Percentiles rank a stretch among this genome's conserved stretches.
Conservation (phyloP, 148 eudicot species). For the Dysphania ambrosioides region DNA sequence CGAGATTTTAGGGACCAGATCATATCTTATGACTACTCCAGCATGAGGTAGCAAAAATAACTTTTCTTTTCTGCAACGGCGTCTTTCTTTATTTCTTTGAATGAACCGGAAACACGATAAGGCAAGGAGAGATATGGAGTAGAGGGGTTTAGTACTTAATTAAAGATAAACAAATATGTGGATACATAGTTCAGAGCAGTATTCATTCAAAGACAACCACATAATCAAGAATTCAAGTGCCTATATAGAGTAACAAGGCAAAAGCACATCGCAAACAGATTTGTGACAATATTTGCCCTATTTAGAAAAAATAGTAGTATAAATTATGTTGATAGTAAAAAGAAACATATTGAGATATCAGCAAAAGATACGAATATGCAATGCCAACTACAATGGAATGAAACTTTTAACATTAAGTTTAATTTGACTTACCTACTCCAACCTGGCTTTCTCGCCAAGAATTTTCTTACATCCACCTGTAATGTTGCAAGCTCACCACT, state of each 20-base stretch:
- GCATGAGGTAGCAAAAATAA: not conserved
- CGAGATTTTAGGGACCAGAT: not conserved
- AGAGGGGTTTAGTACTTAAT: too few species aligned
- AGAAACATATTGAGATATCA: not conserved
- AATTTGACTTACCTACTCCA: constrained; percentile 68
- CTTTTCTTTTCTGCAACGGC: too few species aligned
- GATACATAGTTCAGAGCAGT: too few species aligned
- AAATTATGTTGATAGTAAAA: not conserved
- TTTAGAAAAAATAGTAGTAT: not conserved
- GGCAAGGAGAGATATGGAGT: too few species aligned
- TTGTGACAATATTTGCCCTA: not conserved
- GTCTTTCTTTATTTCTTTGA: too few species aligned
- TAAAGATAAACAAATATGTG: too few species aligned
- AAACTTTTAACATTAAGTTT: not conserved
- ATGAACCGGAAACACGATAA: too few species aligned
- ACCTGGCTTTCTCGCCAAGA: constrained; percentile 91
- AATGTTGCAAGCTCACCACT: constrained; percentile 85
- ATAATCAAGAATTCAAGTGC: too few species aligned
- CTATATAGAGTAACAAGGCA: too few species aligned
- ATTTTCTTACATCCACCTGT: constrained; percentile 92
- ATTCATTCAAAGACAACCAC: too few species aligned
- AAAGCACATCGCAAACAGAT: too few species aligned
- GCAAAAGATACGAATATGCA: not conserved
- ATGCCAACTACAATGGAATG: not conserved
- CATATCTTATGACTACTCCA: not conserved